Evolutionary conservation across 2,329 filamentous ascomycete genomes (phyloP), one percentile per base, ranked within the genome.

Genomic region (Rutstroemia sp.): DNA sequence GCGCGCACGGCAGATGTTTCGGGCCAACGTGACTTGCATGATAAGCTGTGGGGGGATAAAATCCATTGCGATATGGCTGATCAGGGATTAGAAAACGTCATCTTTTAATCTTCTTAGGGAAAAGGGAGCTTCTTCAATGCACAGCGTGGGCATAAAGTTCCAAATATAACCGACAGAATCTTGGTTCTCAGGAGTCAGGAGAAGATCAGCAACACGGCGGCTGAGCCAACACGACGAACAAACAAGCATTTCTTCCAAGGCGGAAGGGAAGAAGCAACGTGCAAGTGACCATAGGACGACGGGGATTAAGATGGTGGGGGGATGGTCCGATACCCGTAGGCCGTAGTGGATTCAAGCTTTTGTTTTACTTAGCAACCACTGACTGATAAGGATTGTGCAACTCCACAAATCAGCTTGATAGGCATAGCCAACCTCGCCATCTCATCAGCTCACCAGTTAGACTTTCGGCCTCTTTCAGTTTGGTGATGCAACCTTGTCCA

Each of bases 341-440:
- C n/a, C n/a, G n/a, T n/a, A 53, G 30, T 38, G 27, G 27, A 48
- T 19, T 53, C 19, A 36, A 53, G 51, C 51, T 38, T 25, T 39
- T 27, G 9, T 17, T 48, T 38, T 53, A 19, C 25, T 27, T 27
- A 21, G 30, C 30, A 36, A 25, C 42, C 25, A 16, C 51, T 48
- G 30, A 16, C 51, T 48, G 30, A 53, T 48, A 53, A 53, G 40
- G 39, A 47, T 6, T 25, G 51, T 48, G 42, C 14, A 48, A 19
- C 27, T 53, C 42, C 42, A 48, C 51, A 46, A n/a, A 36, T 47
- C 17, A 10, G 17, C 25, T 34, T 46, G 39, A 25, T 53, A 53
- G 25, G 19, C 39, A 17, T 45, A 17, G n/a, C 39, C 8, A 16
- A 17, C 10, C 27, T 7, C 50, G 16, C 46, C 30, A 46, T 21